phyloP scores from a whole-genome alignment of 2,329 filamentous ascomycete species.

The Neofusicoccum kwambonambiense region DNA sequence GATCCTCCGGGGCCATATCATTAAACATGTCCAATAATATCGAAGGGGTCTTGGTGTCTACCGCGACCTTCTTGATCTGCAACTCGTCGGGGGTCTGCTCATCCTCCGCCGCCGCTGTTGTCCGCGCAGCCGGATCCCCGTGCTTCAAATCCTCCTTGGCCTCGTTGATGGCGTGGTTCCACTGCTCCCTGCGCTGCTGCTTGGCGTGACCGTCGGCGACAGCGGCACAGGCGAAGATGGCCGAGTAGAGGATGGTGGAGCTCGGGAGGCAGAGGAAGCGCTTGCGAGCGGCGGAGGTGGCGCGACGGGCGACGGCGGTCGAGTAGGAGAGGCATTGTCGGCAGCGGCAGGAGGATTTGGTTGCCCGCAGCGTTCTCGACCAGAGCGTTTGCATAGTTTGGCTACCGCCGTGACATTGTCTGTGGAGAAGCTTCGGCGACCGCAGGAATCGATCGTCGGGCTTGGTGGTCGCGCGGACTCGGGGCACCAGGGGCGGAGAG shows the following conservation, averaged over 20 bases:
- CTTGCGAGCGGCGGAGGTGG: slow-evolving; percentile 50
- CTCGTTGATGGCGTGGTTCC: slow-evolving; percentile 61
- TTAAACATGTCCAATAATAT: neutral
- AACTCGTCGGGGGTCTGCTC: too few relatives aligned
- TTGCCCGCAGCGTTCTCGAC: slow-evolving; percentile 63
- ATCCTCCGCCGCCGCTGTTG: too few relatives aligned
- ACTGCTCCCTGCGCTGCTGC: slow-evolving; percentile 56
- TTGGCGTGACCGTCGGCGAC: slow-evolving; percentile 62
- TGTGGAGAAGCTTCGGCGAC: neutral
- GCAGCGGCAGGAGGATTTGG: slow-evolving; percentile 60
- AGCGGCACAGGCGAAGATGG: slow-evolving; percentile 64
- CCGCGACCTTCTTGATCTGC: too few relatives aligned
- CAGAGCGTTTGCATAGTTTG: slow-evolving; percentile 65
- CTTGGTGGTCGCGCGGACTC: neutral
- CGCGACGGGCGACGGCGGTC: slow-evolving; percentile 50
- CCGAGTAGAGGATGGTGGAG: slow-evolving; percentile 65
- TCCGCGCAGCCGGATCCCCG: neutral
- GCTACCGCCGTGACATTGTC: slow-evolving; percentile 11
- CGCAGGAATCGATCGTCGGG: neutral
- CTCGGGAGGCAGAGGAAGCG: slow-evolving; percentile 55
- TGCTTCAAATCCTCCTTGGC: slow-evolving; percentile 49
- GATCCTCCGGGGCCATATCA: neutral
- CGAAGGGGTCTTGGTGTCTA: too few relatives aligned
- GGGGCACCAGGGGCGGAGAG: neutral
- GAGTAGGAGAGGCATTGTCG: slow-evolving; percentile 57